Evolutionary conservation across 78 protist genomes (phyloP).

Genomic region (Capsaspora owczarzaki): DNA sequence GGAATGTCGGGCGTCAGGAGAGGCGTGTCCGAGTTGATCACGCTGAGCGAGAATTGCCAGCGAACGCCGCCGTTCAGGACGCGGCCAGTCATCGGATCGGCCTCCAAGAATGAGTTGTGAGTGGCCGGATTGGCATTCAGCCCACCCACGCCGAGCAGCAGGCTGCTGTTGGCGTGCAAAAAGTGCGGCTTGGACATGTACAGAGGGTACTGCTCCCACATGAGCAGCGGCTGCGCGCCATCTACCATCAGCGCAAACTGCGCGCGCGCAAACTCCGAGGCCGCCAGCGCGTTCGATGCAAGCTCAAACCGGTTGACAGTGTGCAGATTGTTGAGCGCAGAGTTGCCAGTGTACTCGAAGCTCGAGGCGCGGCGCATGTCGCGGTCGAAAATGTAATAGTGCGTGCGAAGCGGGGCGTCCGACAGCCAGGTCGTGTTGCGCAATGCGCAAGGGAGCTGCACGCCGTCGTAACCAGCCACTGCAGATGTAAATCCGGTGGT

Average conservation of each 20-base stretch:
- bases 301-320: background rate
- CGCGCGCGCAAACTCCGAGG: background rate
- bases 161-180: background rate
- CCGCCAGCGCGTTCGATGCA: background rate
- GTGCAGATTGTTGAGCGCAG: background rate
- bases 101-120: background rate
- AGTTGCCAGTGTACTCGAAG: background rate
- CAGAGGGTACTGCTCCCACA: background rate
- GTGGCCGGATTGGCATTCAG: background rate
- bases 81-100: background rate
- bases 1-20: too few relatives aligned
- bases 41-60: too few relatives aligned
- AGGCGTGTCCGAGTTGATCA: too few relatives aligned
- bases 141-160: background rate
- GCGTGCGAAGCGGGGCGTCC: background rate
- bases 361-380: background rate
- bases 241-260: background rate
- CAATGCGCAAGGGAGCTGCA: background rate
- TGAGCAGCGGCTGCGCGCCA: background rate
- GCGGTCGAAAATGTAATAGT: background rate
- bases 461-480: background rate
- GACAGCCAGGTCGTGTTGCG: background rate
- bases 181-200: background rate
- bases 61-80: background rate
- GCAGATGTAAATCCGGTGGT: background rate